Evolutionary conservation across 345 rosid species (phyloP).

Genomic region (Euclidium syriacum): DNA sequence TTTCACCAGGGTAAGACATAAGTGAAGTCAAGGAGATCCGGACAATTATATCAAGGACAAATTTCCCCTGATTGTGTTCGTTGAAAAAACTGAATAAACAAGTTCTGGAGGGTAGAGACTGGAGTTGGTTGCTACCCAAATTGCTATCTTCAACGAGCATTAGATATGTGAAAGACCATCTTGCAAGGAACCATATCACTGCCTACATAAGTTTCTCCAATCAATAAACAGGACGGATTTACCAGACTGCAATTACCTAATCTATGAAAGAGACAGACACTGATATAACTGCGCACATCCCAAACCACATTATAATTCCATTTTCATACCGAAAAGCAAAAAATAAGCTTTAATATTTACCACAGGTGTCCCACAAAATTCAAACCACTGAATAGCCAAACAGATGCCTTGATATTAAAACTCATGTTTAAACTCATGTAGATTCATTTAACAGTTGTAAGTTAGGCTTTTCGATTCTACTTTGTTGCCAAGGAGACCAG

Average conservation of each 20-base stretch:
- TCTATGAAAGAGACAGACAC: neutral
- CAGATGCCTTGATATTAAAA: no score
- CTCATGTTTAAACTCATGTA: no score
- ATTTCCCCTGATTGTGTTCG: slow-evolving; percentile 73
- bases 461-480: no score
- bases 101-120: slow-evolving; percentile 46
- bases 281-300: neutral
- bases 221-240: slow-evolving; percentile 5
- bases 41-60: slow-evolving; percentile 75
- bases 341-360: neutral
- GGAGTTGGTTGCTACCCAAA: slow-evolving; percentile 46
- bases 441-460: no score
- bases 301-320: neutral
- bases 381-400: no score
- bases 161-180: slow-evolving; percentile 89
- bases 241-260: neutral
- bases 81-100: slow-evolving; percentile 66
- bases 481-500: no score
- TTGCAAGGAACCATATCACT: slow-evolving; percentile 91
- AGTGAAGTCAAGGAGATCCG: slow-evolving; percentile 68
- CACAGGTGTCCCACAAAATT: neutral
- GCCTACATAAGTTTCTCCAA: slow-evolving; percentile 49
- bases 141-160: slow-evolving; percentile 59
- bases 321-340: neutral
- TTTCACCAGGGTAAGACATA: slow-evolving; percentile 91